Evolutionary conservation across 352 stramenopile genomes (phyloP), one percentile per base, ranked within the genome.

Genomic region (Pythium monospermum): DNA sequence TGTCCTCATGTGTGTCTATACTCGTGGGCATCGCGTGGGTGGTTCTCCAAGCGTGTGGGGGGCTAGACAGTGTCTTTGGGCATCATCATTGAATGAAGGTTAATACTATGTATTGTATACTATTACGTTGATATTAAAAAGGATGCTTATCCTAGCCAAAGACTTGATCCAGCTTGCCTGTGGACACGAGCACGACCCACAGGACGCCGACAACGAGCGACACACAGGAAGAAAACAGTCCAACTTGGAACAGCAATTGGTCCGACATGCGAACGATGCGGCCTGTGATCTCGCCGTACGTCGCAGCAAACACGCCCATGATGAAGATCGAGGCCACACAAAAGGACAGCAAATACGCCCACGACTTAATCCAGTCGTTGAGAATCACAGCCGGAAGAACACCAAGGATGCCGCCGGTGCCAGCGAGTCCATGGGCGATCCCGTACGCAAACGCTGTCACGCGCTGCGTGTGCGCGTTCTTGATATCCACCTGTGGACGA

Each of bases 241-340:
- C 67, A 19, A 90, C 61, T 23, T 66, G 59, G 48, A 79, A 82
- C 13, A 73, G 59, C 27, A 85, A 42, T 23, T 59, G 40, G 31
- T 68, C 50, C 23, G 66, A 80, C 28, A 59, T 51, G 42, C 59
- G 61, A 19, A 59, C 64, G 39, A 83, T 37, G 15, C 63, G 70
- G 11, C 64, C 63, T n/a, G 73, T 87, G 47, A 70, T 31, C 42
- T 79, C 71, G 22, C 87, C 83, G 59, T 93, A 95, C 0, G 77
- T 52, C 4, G 72, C 68, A 0, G 87, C 79, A 67, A 95, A 96
- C 4, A 70, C 66, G 36, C 84, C 85, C 83, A 96, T 95, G 23
- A 87, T 87, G 35, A 95, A 59, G 46, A 86, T 95, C 43, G 67
- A 87, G n/a, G 71, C 76, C 8, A 85, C 25, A 53, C 84, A 96